A percentile compares a stretch with the other conserved stretches of the same genome.
Evolutionary conservation across 768 basidiomycete genomes (phyloP).

Genomic region (Mycena venus): DNA sequence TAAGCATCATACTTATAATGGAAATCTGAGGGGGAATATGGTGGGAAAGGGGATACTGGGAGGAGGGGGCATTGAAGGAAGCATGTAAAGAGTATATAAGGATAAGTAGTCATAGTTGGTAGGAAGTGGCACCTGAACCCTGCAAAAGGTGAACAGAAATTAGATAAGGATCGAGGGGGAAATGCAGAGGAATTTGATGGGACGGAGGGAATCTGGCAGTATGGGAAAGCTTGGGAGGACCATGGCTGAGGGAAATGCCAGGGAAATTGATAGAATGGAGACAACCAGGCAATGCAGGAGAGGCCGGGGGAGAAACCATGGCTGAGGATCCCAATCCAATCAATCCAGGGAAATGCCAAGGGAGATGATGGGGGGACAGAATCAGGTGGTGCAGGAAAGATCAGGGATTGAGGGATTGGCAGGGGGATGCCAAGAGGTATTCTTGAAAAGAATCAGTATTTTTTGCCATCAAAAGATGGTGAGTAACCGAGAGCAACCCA

Average conservation of each 20-base stretch:
- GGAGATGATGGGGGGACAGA: background rate
- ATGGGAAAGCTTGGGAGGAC: no score
- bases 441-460: background rate
- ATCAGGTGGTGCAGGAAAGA: no score
- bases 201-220: background rate
- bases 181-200: background rate
- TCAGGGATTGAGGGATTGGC: background rate
- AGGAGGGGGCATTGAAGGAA: no score
- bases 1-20: background rate
- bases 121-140: no score
- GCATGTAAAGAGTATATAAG: no score
- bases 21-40: background rate
- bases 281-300: background rate
- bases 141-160: no score
- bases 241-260: no score
- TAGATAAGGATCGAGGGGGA: no score
- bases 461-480: background rate
- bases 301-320: background rate
- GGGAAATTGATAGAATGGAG: background rate
- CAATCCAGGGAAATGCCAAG: slow-evolving; percentile 52
- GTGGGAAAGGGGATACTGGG: no score
- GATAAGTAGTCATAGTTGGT: no score
- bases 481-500: background rate
- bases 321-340: no score
- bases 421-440: background rate